Evolutionary conservation across 1,139 yeast species (phyloP), one percentile per base, ranked within the genome.

Genomic region (Groenewaldozyma sp.): DNA sequence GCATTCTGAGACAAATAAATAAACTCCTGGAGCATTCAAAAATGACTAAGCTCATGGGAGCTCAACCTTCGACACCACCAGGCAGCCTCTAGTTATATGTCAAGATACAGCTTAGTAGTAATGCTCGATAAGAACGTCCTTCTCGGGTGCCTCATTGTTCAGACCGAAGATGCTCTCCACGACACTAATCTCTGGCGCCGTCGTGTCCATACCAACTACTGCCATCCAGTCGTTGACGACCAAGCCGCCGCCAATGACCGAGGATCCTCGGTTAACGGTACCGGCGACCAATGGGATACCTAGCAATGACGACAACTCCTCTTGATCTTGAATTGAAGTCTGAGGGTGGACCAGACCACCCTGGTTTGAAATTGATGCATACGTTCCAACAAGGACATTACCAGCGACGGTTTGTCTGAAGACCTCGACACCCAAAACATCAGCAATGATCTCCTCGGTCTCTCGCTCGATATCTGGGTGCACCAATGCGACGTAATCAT

Each of bases 391-490:
- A 48, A 93, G 73, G 39, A 93, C 97, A 62, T 93, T 91, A 49
- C 96, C 97, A 16, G 98, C 96, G 53, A 93, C 88, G 39, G 98
- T 93, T 67, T 91, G 98, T 68, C 98, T 81, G 75, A 93, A 93
- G 33, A 93, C 99, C 66, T 93, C 99, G 39, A 93, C 99, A 45
- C 98, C 98, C 47, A 93, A 73, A n/a, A 88, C 95, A 65, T 93
- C 99, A 36, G 98, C 95, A 59, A 93, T 93, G 55, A 93, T 71
- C 67, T 93, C 99, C 68, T 93, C 99, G 39, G 98, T 93, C 66
- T 93, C 99, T 61, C 98, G 80, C 70, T 93, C 98, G 51, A 93
- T 86, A 68, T 93, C 99, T 39, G 99, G 99, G 64, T 93, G 99
- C 39, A 93, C 98, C 49, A 93, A 73, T 3, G 99, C 99, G 54